A percentile compares a stretch with the other conserved stretches of the same genome.
These are phyloP conservation scores for Mycosphaerella arachidis DNA, from an alignment of 2,329 filamentous ascomycete species.

Conservation along the genomic window DNA sequence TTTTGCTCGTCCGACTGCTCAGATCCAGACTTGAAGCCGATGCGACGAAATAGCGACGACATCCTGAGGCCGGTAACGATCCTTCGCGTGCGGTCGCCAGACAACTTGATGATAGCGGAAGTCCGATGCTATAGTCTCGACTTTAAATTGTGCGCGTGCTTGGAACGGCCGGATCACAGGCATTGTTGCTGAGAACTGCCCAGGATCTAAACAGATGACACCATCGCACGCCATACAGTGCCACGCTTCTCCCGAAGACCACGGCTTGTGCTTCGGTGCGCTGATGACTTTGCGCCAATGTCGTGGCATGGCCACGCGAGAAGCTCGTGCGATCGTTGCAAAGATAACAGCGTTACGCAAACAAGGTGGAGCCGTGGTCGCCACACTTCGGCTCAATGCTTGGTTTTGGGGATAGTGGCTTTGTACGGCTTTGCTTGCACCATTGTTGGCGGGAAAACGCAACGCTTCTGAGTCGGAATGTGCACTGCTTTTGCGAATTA, in stretches of 20 bases:
- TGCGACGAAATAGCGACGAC: background rate
- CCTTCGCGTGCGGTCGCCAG: background rate
- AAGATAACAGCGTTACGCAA: background rate
- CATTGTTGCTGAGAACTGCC: background rate
- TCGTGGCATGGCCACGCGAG: background rate
- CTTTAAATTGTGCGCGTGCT: background rate
- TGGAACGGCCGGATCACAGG: background rate
- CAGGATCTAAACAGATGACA: slow-evolving; percentile 4
- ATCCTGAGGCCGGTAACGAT: background rate
- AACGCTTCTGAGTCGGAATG: background rate
- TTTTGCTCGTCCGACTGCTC: background rate
- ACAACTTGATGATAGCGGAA: background rate
- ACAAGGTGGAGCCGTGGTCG: background rate
- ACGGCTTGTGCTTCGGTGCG: background rate
- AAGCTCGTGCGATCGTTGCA: background rate
- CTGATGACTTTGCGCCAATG: background rate
- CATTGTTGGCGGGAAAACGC: slow-evolving; percentile 5
- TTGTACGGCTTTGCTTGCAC: background rate
- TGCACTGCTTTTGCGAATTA: too few relatives aligned
- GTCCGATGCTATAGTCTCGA: background rate
- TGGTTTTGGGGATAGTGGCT: background rate
- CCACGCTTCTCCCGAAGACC: background rate
- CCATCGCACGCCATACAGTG: slow-evolving; percentile 17
- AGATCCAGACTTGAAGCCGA: background rate
- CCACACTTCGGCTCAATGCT: background rate